These are phyloP conservation scores for Stenocarpella maydis DNA, from an alignment of 2,329 filamentous ascomycete genomes.

Conservation along the genomic window DNA sequence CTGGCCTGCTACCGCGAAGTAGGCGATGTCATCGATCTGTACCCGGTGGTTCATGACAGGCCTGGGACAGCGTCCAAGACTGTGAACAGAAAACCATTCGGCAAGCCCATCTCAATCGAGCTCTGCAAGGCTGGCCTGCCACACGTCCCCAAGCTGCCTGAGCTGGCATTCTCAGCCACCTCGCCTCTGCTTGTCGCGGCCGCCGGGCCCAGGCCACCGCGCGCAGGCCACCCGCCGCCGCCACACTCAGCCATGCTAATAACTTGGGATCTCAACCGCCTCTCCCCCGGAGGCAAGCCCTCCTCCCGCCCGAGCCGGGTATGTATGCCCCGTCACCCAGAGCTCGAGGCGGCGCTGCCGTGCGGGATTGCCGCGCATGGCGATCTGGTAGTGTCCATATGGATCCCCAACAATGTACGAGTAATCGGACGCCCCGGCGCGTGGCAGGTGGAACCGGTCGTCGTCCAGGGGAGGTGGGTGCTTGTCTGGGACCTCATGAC, in stretches of 20 bases:
- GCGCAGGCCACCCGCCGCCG: slow-evolving; percentile 48
- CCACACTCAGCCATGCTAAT: slow-evolving; percentile 49
- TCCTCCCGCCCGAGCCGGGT: slow-evolving; percentile 44
- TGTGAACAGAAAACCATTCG: slow-evolving; percentile 45
- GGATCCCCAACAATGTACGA: slow-evolving; percentile 50
- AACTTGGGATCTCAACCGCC: slow-evolving; percentile 47
- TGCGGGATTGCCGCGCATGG: slow-evolving; percentile 48
- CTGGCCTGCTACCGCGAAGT: slow-evolving; percentile 49
- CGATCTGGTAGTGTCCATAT: slow-evolving; percentile 49
- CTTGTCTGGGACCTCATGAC: slow-evolving; percentile 50
- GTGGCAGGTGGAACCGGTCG: slow-evolving; percentile 46
- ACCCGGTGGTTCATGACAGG: slow-evolving; percentile 39
- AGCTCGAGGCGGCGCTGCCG: slow-evolving; percentile 51
- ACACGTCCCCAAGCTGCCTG: slow-evolving; percentile 49
- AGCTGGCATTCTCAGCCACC: slow-evolving; percentile 50
- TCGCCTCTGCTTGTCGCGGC: slow-evolving; percentile 49
- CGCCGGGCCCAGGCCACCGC: slow-evolving; percentile 49
- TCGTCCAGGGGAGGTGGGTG: slow-evolving; percentile 46
- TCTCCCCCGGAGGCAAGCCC: slow-evolving; percentile 33
- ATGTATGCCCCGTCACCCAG: slow-evolving; percentile 47
- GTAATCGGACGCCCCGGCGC: slow-evolving; percentile 42
- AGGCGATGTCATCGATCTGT: slow-evolving; percentile 45
- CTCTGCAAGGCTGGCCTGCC: slow-evolving; percentile 47
- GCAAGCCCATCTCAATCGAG: slow-evolving; percentile 45
- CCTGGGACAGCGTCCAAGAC: not conserved